Conservation (phyloP, 2,329 filamentous ascomycete genomes). For the Alternaria postmessia region DNA sequence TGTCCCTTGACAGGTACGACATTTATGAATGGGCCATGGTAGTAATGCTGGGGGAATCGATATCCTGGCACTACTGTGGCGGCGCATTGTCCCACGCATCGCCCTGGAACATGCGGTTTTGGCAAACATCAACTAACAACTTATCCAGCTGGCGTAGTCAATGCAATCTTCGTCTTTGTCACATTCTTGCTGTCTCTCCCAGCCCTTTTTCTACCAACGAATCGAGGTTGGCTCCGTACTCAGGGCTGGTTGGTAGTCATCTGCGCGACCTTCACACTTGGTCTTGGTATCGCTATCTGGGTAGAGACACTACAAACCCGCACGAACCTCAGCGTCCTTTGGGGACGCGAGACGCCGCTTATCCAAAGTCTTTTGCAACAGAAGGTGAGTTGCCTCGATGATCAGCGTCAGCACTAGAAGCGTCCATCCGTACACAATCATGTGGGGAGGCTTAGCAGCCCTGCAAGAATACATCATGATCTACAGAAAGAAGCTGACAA, state of each 20-base stretch:
- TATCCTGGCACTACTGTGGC: slow-evolving; percentile 38
- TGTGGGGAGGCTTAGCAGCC: background rate
- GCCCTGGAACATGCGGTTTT: slow-evolving; percentile 3
- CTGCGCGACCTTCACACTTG: slow-evolving; percentile 69
- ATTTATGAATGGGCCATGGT: background rate
- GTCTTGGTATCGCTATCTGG: slow-evolving; percentile 70
- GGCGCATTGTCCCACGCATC: slow-evolving; percentile 22
- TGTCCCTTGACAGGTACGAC: slow-evolving; percentile 63
- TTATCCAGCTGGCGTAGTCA: slow-evolving; percentile 70
- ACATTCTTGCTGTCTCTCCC: slow-evolving; percentile 75
- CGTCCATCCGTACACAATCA: background rate
- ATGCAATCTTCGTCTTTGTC: slow-evolving; percentile 74
- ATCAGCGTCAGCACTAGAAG: slow-evolving; percentile 11
- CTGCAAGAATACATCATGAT: background rate
- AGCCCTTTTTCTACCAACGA: slow-evolving; percentile 71
- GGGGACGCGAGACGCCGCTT: slow-evolving; percentile 63
- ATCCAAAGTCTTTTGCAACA: slow-evolving; percentile 76
- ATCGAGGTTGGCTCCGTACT: slow-evolving; percentile 73
- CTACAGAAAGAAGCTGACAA: slow-evolving; percentile 30
- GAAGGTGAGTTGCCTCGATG: slow-evolving; percentile 60
- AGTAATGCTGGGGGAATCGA: slow-evolving; percentile 8
- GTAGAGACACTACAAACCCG: slow-evolving; percentile 75
- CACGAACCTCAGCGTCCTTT: slow-evolving; percentile 68
- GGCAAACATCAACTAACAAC: slow-evolving; percentile 30
- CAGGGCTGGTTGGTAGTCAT: slow-evolving; percentile 72